These are phyloP conservation scores for Nicotiana rustica DNA, from an alignment of 305 asterid species.

Conservation along the genomic window DNA sequence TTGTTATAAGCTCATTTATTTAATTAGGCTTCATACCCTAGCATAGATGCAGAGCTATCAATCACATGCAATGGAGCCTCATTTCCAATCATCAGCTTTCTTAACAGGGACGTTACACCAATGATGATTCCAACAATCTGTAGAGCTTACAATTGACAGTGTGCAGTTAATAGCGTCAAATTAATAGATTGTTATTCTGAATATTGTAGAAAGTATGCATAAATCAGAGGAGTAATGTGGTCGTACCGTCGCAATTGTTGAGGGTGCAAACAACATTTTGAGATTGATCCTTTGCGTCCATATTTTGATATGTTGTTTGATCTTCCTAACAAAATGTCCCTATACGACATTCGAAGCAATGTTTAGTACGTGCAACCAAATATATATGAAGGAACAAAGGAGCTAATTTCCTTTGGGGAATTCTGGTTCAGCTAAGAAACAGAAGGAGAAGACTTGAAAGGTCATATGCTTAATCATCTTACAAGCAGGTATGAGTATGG, in stretches of 20 bases:
- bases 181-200: not conserved
- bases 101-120: constrained; percentile 35
- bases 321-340: constrained; percentile 27
- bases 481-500: too few species aligned
- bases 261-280: constrained; percentile 47
- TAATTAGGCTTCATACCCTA: constrained; percentile 39
- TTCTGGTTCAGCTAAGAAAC: not conserved
- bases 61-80: constrained; percentile 44
- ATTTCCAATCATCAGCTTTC: constrained; percentile 36
- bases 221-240: not conserved
- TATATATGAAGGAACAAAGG: not conserved
- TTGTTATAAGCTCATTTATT: not conserved
- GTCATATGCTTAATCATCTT: not conserved
- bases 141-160: not conserved
- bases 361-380: not conserved
- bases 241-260: constrained; percentile 49
- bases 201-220: not conserved
- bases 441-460: not conserved
- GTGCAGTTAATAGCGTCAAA: not conserved
- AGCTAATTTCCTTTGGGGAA: not conserved
- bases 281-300: constrained; percentile 37
- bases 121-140: constrained; percentile 44
- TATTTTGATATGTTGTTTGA: constrained; percentile 33
- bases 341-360: not conserved
- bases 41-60: constrained; percentile 42